Conservation (phyloP, 345 rosid genomes). For the Populus simonii region DNA sequence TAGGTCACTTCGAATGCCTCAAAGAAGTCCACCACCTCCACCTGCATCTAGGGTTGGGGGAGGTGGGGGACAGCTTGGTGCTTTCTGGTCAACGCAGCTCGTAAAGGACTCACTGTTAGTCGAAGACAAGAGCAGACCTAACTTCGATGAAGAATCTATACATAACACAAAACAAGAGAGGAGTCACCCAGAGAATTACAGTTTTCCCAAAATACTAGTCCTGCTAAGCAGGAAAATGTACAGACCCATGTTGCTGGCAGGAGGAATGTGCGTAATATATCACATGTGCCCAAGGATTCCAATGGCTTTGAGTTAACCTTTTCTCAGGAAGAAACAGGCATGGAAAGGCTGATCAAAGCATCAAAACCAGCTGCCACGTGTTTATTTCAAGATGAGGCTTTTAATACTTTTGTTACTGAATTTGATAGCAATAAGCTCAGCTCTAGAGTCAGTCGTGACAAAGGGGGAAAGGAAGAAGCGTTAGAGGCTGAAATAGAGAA, state of each 20-base stretch:
- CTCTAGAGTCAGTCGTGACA: conserved; percentile 30
- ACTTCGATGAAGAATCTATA: conserved; percentile 62
- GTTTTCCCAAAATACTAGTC: conserved; percentile 37
- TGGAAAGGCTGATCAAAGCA: conserved; percentile 40
- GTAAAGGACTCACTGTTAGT: conserved; percentile 51
- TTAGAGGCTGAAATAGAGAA: conserved; percentile 64
- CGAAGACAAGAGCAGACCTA: conserved; percentile 54
- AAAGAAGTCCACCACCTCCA: conserved; percentile 79
- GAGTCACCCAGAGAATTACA: conserved; percentile 38
- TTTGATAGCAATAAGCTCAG: conserved; percentile 69
- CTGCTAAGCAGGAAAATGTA: conserved; percentile 45
- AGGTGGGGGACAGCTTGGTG: conserved; percentile 67
- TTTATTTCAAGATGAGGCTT: conserved; percentile 49
- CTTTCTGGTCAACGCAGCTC: conserved; percentile 89
- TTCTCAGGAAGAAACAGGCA: conserved; percentile 39
- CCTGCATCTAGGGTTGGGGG: conserved; percentile 50
- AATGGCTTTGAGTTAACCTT: conserved; percentile 52
- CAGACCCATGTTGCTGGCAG: conserved; percentile 29
- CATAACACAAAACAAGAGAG: conserved; percentile 43
- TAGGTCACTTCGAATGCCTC: conserved; percentile 65
- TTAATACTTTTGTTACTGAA: conserved; percentile 76
- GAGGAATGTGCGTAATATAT: conserved; percentile 35
- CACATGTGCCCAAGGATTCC: conserved; percentile 34
- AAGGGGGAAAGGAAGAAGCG: conserved; percentile 47
- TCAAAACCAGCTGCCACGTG: conserved; percentile 37